phyloP scores from a whole-genome alignment of 2,329 filamentous ascomycete species.

The Drechslerella dactyloides region DNA sequence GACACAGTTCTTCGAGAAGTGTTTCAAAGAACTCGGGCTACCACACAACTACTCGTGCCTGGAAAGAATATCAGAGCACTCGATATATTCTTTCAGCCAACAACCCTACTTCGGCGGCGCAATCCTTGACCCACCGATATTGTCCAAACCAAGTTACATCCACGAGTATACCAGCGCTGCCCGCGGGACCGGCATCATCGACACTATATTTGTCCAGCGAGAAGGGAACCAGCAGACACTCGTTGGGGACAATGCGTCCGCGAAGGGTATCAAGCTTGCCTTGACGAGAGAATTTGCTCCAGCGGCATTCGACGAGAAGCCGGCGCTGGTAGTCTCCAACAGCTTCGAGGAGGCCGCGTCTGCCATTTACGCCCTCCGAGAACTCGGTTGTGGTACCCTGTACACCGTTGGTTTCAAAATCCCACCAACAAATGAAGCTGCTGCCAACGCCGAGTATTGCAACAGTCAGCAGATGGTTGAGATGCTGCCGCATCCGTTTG shows the following conservation, averaged over 20 bases:
- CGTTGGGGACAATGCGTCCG: conserved; percentile 80
- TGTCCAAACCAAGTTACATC: conserved; percentile 67
- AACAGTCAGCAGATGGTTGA: conserved; percentile 79
- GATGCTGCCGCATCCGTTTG: conserved; percentile 77
- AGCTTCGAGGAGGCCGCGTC: conserved; percentile 77
- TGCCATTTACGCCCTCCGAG: conserved; percentile 77
- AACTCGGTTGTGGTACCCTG: conserved; percentile 64
- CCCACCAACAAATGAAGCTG: conserved; percentile 64
- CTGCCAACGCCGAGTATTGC: conserved; percentile 68
- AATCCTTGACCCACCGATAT: conserved; percentile 71
- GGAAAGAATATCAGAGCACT: conserved; percentile 71
- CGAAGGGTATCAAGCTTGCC: conserved; percentile 83
- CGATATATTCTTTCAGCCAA: conserved; percentile 74
- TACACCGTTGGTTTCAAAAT: conserved; percentile 52
- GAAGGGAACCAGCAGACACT: conserved; percentile 65
- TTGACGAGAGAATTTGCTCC: conserved; percentile 81
- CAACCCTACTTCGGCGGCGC: conserved; percentile 76
- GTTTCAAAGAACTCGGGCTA: conserved; percentile 81
- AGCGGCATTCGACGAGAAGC: conserved; percentile 76
- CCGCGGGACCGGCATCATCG: conserved; percentile 77
- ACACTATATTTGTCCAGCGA: conserved; percentile 74
- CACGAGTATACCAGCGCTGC: conserved; percentile 75
- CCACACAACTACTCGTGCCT: conserved; percentile 79
- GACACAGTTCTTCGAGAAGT: conserved; percentile 85
- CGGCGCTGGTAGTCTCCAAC: conserved; percentile 76